These are phyloP conservation scores for Austroboletus olivaceoglutinosus DNA, from an alignment of 1,284 basidiomycete genomes.

Conservation along the genomic window DNA sequence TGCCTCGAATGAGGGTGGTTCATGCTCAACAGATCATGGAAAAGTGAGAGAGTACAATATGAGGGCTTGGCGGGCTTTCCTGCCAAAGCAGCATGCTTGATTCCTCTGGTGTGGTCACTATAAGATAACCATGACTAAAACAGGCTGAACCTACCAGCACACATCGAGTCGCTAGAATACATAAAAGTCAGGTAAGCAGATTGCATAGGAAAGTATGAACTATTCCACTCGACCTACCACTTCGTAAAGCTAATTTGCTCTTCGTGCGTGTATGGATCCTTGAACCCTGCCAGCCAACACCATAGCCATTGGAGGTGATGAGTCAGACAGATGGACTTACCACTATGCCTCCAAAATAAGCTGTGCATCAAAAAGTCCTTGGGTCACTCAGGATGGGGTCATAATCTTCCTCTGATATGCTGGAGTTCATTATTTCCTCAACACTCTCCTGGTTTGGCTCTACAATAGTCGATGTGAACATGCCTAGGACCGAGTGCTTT, in stretches of 20 bases:
- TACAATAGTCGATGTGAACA: conserved; percentile 55
- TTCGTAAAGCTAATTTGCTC: conserved; percentile 50
- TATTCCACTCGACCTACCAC: conserved; percentile 40
- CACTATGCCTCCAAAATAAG: conserved; percentile 53
- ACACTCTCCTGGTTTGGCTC: conserved; percentile 38
- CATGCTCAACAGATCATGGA: conserved; percentile 43
- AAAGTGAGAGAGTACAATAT: conserved; percentile 52
- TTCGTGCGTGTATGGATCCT: conserved; percentile 56
- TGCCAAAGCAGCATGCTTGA: conserved; percentile 45
- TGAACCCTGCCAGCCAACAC: conserved; percentile 13
- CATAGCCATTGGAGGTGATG: too few relatives aligned
- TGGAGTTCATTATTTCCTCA: conserved; percentile 40
- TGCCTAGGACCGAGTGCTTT: conserved; percentile 37
- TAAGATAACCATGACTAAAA: background rate
- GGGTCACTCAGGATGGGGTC: conserved; percentile 41
- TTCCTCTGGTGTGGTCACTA: conserved; percentile 7
- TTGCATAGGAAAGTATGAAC: background rate
- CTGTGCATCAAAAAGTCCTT: conserved; percentile 58
- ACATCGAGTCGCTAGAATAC: conserved; percentile 41
- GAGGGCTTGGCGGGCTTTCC: conserved; percentile 45
- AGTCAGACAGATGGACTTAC: conserved; percentile 36
- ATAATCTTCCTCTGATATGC: conserved; percentile 42
- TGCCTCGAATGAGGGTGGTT: conserved; percentile 30
- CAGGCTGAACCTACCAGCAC: conserved; percentile 37
- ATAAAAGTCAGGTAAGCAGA: background rate